phyloP scores from a whole-genome alignment of 257 asterid species.

The Agastache rugosa region DNA sequence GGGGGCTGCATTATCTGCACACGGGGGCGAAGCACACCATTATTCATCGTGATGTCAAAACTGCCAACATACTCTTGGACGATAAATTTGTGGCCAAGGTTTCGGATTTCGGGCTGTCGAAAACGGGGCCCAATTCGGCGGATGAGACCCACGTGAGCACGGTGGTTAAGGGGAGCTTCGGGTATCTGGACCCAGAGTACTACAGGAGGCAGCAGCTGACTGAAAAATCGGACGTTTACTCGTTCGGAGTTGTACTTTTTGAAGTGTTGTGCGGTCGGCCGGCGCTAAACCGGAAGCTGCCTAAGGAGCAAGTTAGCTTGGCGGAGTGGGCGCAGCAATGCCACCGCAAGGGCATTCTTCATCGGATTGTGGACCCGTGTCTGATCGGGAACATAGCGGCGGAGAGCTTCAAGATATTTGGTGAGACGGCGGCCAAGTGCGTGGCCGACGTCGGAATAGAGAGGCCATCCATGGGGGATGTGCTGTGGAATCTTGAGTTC shows the following conservation, averaged over 20 bases:
- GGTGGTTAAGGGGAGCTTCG: slow-evolving; percentile 56
- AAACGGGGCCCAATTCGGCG: slow-evolving; percentile 35
- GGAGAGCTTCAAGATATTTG: slow-evolving; percentile 44
- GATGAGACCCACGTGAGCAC: slow-evolving; percentile 50
- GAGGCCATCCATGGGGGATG: slow-evolving; percentile 54
- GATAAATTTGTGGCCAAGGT: slow-evolving; percentile 52
- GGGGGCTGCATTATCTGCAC: slow-evolving; percentile 55
- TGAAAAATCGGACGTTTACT: slow-evolving; percentile 53
- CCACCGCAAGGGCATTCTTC: slow-evolving; percentile 38
- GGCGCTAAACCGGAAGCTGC: slow-evolving; percentile 39
- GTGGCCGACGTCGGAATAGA: slow-evolving; percentile 47
- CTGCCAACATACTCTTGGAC: slow-evolving; percentile 51
- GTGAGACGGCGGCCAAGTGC: slow-evolving; percentile 50
- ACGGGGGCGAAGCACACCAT: slow-evolving; percentile 50
- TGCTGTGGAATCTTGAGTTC: slow-evolving; percentile 51
- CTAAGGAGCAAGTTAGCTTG: slow-evolving; percentile 53
- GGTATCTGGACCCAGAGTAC: slow-evolving; percentile 53
- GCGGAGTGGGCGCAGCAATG: slow-evolving; percentile 51
- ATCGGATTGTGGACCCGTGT: slow-evolving; percentile 45
- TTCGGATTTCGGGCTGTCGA: slow-evolving; percentile 53
- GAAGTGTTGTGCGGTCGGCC: slow-evolving; percentile 51
- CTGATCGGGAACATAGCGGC: slow-evolving; percentile 48
- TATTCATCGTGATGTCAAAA: slow-evolving; percentile 58
- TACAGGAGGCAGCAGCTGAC: slow-evolving; percentile 49
- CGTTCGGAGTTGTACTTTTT: slow-evolving; percentile 48